phyloP scores from a whole-genome alignment of 805 yeast genomes.

The Myxozyma udenii region DNA sequence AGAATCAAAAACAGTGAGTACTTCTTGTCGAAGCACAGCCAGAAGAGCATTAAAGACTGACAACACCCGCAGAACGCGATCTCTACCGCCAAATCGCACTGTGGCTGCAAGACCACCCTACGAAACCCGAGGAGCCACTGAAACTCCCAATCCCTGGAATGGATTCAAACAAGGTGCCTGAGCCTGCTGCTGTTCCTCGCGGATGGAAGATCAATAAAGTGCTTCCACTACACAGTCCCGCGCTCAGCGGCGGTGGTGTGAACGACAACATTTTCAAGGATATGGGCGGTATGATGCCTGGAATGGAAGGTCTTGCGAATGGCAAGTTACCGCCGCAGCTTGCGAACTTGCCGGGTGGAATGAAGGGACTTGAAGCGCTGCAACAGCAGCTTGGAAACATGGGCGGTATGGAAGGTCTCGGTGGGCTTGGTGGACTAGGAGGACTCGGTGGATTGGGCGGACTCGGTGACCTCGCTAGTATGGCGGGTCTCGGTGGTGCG shows the following conservation, averaged over 20 bases:
- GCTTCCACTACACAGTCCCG: constrained; percentile 82
- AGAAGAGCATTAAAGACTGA: neutral
- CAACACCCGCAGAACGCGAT: constrained; percentile 48
- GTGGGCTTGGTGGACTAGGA: constrained; percentile 20
- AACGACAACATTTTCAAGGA: constrained; percentile 45
- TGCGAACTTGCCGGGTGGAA: constrained; percentile 25
- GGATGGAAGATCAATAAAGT: constrained; percentile 84
- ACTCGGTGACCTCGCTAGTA: constrained; percentile 18
- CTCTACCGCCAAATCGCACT: constrained; percentile 58
- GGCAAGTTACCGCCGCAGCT: constrained; percentile 32
- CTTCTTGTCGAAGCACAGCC: too few species aligned
- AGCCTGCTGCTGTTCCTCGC: constrained; percentile 67
- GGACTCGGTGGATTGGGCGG: constrained; percentile 23
- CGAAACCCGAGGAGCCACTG: constrained; percentile 61
- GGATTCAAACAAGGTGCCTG: constrained; percentile 34
- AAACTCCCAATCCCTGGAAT: constrained; percentile 42
- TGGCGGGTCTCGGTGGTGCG: constrained; percentile 22
- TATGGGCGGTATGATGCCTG: constrained; percentile 27
- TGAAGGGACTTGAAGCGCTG: constrained; percentile 20
- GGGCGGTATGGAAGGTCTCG: constrained; percentile 21
- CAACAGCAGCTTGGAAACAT: constrained; percentile 12
- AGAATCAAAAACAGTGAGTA: constrained; percentile 42
- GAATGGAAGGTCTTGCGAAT: constrained; percentile 33
- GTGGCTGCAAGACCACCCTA: constrained; percentile 63
- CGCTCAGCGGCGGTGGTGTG: constrained; percentile 79